A percentile compares a stretch with the other conserved stretches of the same genome.
These are phyloP conservation scores for Ophidiomyces ophidiicola DNA, from an alignment of 2,329 filamentous ascomycete genomes.

Conservation along the genomic window DNA sequence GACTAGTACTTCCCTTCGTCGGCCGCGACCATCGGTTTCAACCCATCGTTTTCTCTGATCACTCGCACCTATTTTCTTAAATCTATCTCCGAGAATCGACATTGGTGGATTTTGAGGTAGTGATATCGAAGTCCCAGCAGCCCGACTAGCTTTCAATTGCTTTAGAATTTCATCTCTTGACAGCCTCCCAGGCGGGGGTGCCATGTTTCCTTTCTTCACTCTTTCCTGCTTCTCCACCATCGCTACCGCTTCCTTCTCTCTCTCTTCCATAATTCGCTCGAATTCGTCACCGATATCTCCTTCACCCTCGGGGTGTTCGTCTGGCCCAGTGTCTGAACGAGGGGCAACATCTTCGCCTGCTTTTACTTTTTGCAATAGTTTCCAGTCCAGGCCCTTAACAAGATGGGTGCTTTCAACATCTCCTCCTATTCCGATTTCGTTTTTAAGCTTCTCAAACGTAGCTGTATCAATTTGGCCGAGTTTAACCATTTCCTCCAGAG, in stretches of 20 bases:
- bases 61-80: conserved; percentile 42
- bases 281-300: conserved; percentile 49
- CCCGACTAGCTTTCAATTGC: conserved; percentile 45
- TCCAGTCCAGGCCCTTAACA: conserved; percentile 83
- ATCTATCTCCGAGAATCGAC: conserved; percentile 40
- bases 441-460: conserved; percentile 62
- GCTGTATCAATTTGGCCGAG: conserved; percentile 69
- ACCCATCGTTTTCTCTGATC: conserved; percentile 41
- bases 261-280: conserved; percentile 32
- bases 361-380: conserved; percentile 43
- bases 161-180: conserved; percentile 48
- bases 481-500: conserved; percentile 70
- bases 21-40: conserved; percentile 42
- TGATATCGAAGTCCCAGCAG: conserved; percentile 30
- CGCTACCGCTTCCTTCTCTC: conserved; percentile 23
- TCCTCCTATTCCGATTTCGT: conserved; percentile 65
- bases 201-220: conserved; percentile 44
- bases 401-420: conserved; percentile 71
- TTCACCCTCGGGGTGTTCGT: conserved; percentile 23
- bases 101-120: conserved; percentile 33
- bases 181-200: conserved; percentile 38
- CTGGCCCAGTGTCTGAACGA: conserved; percentile 19
- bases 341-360: conserved; percentile 44
- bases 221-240: conserved; percentile 27
- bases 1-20: conserved; percentile 46